These are phyloP conservation scores for Annona cherimola DNA, from an alignment of 164 flowering plant genomes.

Conservation along the genomic window DNA sequence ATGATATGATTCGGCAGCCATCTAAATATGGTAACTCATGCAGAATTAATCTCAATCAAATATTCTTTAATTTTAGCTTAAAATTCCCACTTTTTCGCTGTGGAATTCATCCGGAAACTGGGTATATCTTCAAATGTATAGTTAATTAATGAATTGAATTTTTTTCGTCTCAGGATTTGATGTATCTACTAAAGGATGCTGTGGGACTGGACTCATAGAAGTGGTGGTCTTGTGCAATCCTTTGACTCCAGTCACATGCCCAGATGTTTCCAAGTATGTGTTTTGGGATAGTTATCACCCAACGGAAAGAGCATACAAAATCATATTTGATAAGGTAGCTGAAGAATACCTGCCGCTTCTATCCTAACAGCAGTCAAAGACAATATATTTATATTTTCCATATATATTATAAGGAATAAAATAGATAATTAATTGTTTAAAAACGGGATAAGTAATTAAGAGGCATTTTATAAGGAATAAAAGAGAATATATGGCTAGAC, in stretches of 20 bases:
- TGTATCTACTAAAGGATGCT: slow-evolving; percentile 12
- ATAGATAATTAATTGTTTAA: too few species aligned
- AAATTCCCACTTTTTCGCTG: too few species aligned
- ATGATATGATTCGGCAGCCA: slow-evolving; percentile 12
- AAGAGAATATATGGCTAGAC: too few species aligned
- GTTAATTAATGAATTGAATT: too few species aligned
- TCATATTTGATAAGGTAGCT: neutral
- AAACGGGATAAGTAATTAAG: too few species aligned
- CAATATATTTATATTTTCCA: neutral
- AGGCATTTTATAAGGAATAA: too few species aligned
- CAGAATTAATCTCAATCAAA: too few species aligned
- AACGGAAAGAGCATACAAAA: slow-evolving; percentile 8
- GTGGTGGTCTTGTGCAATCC: slow-evolving; percentile 4
- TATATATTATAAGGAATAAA: too few species aligned
- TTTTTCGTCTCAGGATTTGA: slow-evolving; percentile 10
- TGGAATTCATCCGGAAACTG: too few species aligned
- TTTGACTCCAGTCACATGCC: neutral
- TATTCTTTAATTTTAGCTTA: too few species aligned
- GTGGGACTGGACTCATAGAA: slow-evolving; percentile 14
- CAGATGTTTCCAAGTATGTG: slow-evolving; percentile 8
- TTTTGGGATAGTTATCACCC: slow-evolving; percentile 17
- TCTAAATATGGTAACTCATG: neutral
- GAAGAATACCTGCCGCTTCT: neutral
- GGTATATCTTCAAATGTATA: too few species aligned
- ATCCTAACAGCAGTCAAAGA: neutral